phyloP scores from a whole-genome alignment of 177 flowering plant genomes.

The Vitis hybrid region DNA sequence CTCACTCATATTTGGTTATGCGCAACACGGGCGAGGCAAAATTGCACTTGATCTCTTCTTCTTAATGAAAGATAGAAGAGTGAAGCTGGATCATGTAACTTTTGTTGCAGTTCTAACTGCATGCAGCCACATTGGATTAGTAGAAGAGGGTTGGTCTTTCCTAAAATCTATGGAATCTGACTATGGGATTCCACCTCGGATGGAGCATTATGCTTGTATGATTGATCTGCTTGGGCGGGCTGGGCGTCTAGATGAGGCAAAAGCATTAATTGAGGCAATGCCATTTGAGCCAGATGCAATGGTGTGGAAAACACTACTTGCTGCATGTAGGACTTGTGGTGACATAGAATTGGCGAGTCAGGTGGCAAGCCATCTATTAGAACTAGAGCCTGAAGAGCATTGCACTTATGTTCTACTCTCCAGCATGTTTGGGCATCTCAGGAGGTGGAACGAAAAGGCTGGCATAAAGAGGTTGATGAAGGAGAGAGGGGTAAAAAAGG shows the following conservation, averaged over 20 bases:
- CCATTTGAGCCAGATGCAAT: conserved; percentile 76
- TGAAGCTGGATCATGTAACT: conserved; percentile 78
- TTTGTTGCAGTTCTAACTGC: conserved; percentile 83
- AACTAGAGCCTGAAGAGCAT: conserved; percentile 75
- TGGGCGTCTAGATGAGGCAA: conserved; percentile 63
- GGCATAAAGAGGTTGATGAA: conserved; percentile 66
- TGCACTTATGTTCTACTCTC: conserved; percentile 79
- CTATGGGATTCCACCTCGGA: conserved; percentile 60
- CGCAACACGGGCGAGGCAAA: conserved; percentile 82
- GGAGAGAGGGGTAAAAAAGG: conserved; percentile 74
- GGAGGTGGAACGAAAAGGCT: conserved; percentile 77
- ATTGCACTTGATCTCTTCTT: conserved; percentile 62
- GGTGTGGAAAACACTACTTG: conserved; percentile 81
- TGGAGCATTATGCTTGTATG: conserved; percentile 92
- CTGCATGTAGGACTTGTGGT: conserved; percentile 76
- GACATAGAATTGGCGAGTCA: conserved; percentile 61
- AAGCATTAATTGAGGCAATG: conserved; percentile 64
- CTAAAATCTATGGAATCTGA: conserved; percentile 59
- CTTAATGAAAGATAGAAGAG: conserved; percentile 48
- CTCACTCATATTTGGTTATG: conserved; percentile 74
- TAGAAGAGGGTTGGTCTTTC: conserved; percentile 53
- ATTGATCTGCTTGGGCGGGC: conserved; percentile 82
- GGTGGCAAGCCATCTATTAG: conserved; percentile 51
- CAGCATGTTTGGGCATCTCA: conserved; percentile 57
- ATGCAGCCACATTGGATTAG: conserved; percentile 80